Evolutionary conservation across 1,139 yeast species (phyloP), one percentile per base, ranked within the genome.

Genomic region (Scheffersomyces quercinus): DNA sequence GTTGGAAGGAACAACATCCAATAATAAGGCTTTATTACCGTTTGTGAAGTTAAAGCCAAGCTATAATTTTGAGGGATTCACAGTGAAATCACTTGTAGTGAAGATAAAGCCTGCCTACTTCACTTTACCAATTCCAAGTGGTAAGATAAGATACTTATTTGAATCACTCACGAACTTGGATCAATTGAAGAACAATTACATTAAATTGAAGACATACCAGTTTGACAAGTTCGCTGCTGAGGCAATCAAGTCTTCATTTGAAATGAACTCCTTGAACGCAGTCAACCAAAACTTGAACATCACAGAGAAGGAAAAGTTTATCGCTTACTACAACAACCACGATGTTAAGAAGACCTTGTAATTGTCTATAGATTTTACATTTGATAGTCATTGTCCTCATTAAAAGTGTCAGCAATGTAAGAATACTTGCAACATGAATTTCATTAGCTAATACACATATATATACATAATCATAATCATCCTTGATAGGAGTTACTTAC

Each of bases 1-100:
- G 40, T 67, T 81, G 15, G 95, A 86, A 56, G 90, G 90, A 0
- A 83, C 90, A 0, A 71, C 88, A 0, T 78, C 88, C 1, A 85
- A 85, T 56, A 85, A 85, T 44, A 79, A 78, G 51, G 73, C 83
- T 0, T 58, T 82, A 0, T 65, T 82, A 43, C 83, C 84, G 12
- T 79, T 81, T 48, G 29, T 36, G 15, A 29, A 20, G 7, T 28
- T 41, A 20, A 53, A 56, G 6, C 39, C 42, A 11, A 40, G 32
- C 47, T 37, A 39, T 4, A 29, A n/a, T 5, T 47, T 60, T 33
- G 53, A 51, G n/a, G 44, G 47, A 0, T 62, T 63, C 50, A 59
- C 58, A 16, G 54, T 77, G 40, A 79, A 75, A 50, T 66, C 80
- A 0, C 46, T 80, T 31, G 70, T 76, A 28, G 50, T 81, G 41